Conservation (phyloP, 1,284 basidiomycete species). For the Sporisorium graminicola region DNA sequence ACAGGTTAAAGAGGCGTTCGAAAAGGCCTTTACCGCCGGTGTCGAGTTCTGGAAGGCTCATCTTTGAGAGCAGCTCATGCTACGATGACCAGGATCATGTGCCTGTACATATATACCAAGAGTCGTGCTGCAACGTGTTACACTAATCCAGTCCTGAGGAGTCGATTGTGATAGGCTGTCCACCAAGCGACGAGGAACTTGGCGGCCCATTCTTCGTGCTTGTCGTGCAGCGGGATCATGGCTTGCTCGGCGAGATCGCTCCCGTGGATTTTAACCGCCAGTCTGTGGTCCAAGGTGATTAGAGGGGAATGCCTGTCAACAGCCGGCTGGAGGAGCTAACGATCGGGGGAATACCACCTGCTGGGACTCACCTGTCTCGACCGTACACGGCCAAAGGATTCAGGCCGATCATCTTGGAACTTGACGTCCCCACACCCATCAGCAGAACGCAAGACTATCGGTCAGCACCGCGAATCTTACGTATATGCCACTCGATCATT, state of each 20-base stretch:
- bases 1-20: constrained; percentile 74
- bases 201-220: constrained; percentile 12
- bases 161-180: not conserved
- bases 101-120: not conserved
- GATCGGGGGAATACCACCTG: no score
- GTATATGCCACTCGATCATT: not conserved
- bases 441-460: no score
- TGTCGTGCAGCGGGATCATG: constrained; percentile 1
- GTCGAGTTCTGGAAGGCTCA: constrained; percentile 40
- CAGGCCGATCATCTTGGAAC: not conserved
- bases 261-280: constrained; percentile 1
- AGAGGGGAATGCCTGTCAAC: not conserved
- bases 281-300: not conserved
- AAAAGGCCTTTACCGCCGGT: constrained; percentile 67
- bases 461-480: not conserved
- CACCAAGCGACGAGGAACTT: constrained; percentile 16
- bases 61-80: constrained; percentile 14
- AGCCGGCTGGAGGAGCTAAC: not conserved
- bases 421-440: not conserved
- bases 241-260: not conserved
- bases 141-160: not conserved
- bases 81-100: not conserved
- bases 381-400: not conserved
- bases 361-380: not conserved
- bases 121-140: no score